phyloP scores from a whole-genome alignment of 805 yeast species.

The Zygosaccharomyces gambellarensis region DNA sequence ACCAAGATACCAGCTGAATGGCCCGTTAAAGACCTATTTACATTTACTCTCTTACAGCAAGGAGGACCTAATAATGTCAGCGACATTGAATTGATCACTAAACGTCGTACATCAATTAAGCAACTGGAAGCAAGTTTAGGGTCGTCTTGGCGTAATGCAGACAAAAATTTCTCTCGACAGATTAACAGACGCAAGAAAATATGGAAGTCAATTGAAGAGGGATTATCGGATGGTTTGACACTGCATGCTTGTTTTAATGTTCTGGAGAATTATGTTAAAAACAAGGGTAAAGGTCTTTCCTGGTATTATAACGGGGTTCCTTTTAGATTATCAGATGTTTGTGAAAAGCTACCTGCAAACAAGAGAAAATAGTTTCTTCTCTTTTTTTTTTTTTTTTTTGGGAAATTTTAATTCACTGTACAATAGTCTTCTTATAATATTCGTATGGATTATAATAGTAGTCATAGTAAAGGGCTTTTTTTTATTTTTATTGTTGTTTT shows the following conservation, averaged over 20 bases:
- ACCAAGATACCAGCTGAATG: conserved; percentile 27
- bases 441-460: neutral
- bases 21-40: conserved; percentile 23
- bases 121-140: conserved; percentile 26
- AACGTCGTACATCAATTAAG: conserved; percentile 23
- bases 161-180: conserved; percentile 32
- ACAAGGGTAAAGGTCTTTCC: conserved; percentile 25
- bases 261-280: conserved; percentile 23
- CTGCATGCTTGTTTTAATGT: conserved; percentile 22
- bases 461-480: neutral
- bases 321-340: conserved; percentile 19
- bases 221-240: conserved; percentile 22
- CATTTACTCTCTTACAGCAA: conserved; percentile 18
- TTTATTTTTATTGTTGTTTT: neutral
- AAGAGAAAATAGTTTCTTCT: neutral
- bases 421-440: neutral
- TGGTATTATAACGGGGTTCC: conserved; percentile 33
- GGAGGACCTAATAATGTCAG: conserved; percentile 11
- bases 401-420: neutral
- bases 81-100: conserved; percentile 15
- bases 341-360: conserved; percentile 3
- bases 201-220: conserved; percentile 31
- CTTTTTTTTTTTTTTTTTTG: neutral
- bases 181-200: conserved; percentile 32
- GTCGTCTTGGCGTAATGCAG: conserved; percentile 29